phyloP scores from a whole-genome alignment of 768 basidiomycete species.

The Boletus speciosus region DNA sequence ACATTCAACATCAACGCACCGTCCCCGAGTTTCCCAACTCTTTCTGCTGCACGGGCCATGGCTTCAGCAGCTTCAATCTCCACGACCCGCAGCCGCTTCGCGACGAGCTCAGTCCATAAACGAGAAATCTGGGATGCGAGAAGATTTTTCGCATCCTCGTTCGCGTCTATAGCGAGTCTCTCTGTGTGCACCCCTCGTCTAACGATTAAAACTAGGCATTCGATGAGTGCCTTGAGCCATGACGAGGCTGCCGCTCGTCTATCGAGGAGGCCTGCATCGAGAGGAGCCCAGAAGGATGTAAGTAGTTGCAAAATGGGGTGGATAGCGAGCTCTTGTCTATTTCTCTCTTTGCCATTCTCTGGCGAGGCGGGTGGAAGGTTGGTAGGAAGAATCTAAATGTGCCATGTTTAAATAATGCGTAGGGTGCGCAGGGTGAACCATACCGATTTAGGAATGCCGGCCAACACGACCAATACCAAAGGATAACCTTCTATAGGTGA shows the following conservation, averaged over 20 bases:
- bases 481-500: constrained; percentile 81
- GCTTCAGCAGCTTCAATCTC: constrained; percentile 40
- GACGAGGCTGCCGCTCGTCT: constrained; percentile 35
- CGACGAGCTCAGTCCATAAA: constrained; percentile 48
- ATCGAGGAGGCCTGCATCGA: constrained; percentile 42
- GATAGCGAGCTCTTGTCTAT: background rate
- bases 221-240: constrained; percentile 69
- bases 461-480: constrained; percentile 71
- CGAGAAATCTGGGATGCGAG: constrained; percentile 44
- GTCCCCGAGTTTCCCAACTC: constrained; percentile 39
- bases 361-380: constrained; percentile 10
- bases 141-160: constrained; percentile 24
- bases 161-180: constrained; percentile 1
- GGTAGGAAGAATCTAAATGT: constrained; percentile 19
- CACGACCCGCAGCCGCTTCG: constrained; percentile 45
- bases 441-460: constrained; percentile 73
- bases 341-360: background rate
- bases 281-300: constrained; percentile 77
- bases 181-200: constrained; percentile 21
- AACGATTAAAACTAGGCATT: constrained; percentile 62
- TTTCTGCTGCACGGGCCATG: constrained; percentile 46
- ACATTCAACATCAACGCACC: constrained; percentile 33
- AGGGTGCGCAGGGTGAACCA: constrained; percentile 18
- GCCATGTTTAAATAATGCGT: background rate
- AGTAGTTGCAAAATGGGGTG: constrained; percentile 53